These are phyloP conservation scores for Fistulinella prunicolor DNA, from an alignment of 768 basidiomycete genomes.

Conservation along the genomic window DNA sequence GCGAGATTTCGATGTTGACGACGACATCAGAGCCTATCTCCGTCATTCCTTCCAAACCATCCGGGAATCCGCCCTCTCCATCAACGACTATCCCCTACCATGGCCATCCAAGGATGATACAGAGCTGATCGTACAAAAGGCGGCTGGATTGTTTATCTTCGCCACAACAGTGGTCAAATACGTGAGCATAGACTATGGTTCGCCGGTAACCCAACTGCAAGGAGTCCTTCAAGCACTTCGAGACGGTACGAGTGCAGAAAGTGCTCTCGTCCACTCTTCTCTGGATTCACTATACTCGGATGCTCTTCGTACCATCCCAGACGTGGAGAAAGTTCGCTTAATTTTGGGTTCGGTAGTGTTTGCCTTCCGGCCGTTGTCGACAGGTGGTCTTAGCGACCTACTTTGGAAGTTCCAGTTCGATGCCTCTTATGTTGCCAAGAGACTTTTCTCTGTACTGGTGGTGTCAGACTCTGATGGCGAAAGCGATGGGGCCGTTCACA, in stretches of 20 bases:
- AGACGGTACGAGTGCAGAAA: background rate
- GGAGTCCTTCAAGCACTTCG: conserved; percentile 9
- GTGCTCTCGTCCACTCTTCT: conserved; percentile 8
- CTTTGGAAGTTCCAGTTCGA: conserved; percentile 8
- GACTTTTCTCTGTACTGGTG: conserved; percentile 15
- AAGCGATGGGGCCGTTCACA: conserved; percentile 10
- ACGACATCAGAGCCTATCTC: conserved; percentile 26
- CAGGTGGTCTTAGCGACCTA: conserved; percentile 10
- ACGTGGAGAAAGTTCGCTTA: conserved; percentile 7
- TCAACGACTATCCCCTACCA: background rate
- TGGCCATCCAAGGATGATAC: conserved; percentile 26
- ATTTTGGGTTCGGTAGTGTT: conserved; percentile 14
- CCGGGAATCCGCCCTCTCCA: background rate
- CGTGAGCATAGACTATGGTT: conserved; percentile 11
- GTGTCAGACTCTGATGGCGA: conserved; percentile 4
- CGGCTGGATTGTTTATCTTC: conserved; percentile 29
- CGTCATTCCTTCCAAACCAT: conserved; percentile 18
- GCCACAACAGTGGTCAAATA: conserved; percentile 29
- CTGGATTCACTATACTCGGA: conserved; percentile 18
- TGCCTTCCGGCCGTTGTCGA: conserved; percentile 14
- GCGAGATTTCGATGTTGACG: conserved; percentile 21
- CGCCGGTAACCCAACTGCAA: conserved; percentile 10
- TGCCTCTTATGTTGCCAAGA: conserved; percentile 7
- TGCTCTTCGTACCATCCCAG: conserved; percentile 8
- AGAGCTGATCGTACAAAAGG: conserved; percentile 14